Evolutionary conservation across 148 eudicot genomes (phyloP).

Genomic region (Vaccinium vitisidaea): DNA sequence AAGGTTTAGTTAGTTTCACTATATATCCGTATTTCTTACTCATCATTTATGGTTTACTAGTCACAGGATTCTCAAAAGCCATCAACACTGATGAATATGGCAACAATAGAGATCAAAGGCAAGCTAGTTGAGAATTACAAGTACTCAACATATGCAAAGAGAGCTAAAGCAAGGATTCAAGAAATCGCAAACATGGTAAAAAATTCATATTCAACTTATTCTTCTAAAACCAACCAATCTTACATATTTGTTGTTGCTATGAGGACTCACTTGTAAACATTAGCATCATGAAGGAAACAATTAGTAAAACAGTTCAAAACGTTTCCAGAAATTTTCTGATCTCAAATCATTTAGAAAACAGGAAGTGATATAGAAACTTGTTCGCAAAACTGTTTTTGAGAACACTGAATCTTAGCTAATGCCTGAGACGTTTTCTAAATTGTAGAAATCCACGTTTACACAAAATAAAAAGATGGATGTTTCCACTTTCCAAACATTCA

Average conservation of each 20-base stretch:
- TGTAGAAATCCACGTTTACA: not conserved
- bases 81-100: slow-evolving; percentile 44
- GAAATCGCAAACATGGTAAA: slow-evolving; percentile 58
- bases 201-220: not conserved
- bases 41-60: not conserved
- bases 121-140: slow-evolving; percentile 66
- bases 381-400: not conserved
- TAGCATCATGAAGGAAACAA: not conserved
- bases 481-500: not conserved
- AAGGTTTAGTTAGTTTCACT: not conserved
- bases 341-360: not conserved
- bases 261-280: not conserved
- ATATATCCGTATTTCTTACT: not conserved
- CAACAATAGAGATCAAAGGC: slow-evolving; percentile 65
- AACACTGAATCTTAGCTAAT: not conserved
- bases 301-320: not conserved
- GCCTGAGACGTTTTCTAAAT: not conserved
- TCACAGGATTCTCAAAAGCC: slow-evolving; percentile 36
- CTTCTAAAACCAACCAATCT: not conserved
- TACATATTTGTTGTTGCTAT: not conserved
- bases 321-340: not conserved
- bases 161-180: slow-evolving; percentile 44
- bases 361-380: not conserved
- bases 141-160: slow-evolving; percentile 47
- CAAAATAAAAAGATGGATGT: not conserved